Percentiles rank a stretch among this genome's conserved stretches.
Evolutionary conservation across 169 alveolate genomes (phyloP).

Genomic region (Pseudocohnilembus persalinus): DNA sequence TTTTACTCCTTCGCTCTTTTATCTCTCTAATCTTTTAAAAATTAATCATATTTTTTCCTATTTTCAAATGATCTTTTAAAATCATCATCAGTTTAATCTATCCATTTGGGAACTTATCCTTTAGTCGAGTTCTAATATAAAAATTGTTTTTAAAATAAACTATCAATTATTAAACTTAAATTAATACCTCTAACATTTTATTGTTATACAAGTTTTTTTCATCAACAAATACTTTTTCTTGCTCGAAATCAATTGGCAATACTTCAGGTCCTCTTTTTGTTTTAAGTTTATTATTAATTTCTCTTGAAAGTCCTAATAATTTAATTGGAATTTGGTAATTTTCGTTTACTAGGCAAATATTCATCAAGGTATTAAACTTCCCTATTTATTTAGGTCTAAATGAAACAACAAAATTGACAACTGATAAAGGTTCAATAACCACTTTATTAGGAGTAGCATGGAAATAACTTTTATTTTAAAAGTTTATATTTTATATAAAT

Average conservation of each 20-base stretch:
- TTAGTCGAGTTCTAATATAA: neutral
- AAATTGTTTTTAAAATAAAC: neutral
- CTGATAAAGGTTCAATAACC: conserved; percentile 64
- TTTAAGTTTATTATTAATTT: conserved; percentile 49
- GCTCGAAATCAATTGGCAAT: conserved; percentile 60
- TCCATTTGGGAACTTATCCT: conserved; percentile 25
- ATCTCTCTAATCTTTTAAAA: conserved; percentile 34
- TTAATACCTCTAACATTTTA: conserved; percentile 7
- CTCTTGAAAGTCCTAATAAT: conserved; percentile 63
- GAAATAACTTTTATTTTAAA: neutral
- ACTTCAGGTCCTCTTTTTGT: conserved; percentile 75
- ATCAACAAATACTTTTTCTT: conserved; percentile 54
- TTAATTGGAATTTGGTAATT: conserved; percentile 73
- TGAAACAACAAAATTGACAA: conserved; percentile 60
- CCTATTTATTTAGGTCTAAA: conserved; percentile 84
- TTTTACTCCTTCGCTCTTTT: conserved; percentile 43
- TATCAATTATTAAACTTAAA: no score
- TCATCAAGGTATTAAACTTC: conserved; percentile 61
- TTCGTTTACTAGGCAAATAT: conserved; percentile 64
- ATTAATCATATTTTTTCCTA: conserved; percentile 58
- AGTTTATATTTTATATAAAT: no score
- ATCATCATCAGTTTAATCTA: conserved; percentile 31
- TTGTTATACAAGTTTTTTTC: conserved; percentile 35
- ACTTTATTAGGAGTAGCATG: conserved; percentile 59
- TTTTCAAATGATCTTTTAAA: conserved; percentile 40